phyloP scores from a whole-genome alignment of 2,329 filamentous ascomycete genomes.

The Colletotrichum destructivum region DNA sequence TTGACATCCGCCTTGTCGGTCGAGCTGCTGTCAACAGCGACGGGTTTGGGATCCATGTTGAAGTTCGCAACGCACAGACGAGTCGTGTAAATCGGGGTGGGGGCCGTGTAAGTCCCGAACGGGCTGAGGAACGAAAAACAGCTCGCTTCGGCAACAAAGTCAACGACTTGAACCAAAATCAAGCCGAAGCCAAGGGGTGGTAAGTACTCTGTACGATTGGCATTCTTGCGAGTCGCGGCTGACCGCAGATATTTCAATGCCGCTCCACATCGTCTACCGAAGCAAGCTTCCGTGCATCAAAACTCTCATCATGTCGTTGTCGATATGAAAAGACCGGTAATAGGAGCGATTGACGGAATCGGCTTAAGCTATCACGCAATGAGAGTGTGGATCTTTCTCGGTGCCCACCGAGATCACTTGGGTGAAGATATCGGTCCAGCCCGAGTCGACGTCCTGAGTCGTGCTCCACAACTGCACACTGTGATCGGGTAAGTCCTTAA shows the following conservation, averaged over 20 bases:
- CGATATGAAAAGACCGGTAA: slow-evolving; percentile 27
- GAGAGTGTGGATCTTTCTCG: slow-evolving; percentile 28
- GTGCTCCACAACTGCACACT: slow-evolving; percentile 5
- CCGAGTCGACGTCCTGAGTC: slow-evolving; percentile 25
- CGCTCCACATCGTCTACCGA: slow-evolving; percentile 4
- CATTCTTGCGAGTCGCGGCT: background rate
- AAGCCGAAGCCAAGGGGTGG: background rate
- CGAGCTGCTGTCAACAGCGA: background rate
- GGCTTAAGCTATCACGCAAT: slow-evolving; percentile 34
- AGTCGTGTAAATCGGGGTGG: slow-evolving; percentile 27
- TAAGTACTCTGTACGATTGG: background rate
- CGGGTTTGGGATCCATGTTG: slow-evolving; percentile 29
- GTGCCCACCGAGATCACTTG: slow-evolving; percentile 27
- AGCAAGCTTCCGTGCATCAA: background rate
- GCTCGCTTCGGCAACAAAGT: background rate
- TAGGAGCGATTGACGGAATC: slow-evolving; percentile 35
- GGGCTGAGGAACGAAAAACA: background rate
- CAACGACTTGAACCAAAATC: background rate
- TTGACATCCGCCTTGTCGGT: background rate
- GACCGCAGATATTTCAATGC: slow-evolving; percentile 22
- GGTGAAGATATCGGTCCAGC: slow-evolving; percentile 35
- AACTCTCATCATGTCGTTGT: slow-evolving; percentile 11
- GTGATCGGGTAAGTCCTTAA: background rate
- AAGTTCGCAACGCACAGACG: too few species aligned
- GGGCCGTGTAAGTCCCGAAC: background rate